phyloP scores from a whole-genome alignment of 192 early-diverging fungal genomes.

The Podila verticillata region DNA sequence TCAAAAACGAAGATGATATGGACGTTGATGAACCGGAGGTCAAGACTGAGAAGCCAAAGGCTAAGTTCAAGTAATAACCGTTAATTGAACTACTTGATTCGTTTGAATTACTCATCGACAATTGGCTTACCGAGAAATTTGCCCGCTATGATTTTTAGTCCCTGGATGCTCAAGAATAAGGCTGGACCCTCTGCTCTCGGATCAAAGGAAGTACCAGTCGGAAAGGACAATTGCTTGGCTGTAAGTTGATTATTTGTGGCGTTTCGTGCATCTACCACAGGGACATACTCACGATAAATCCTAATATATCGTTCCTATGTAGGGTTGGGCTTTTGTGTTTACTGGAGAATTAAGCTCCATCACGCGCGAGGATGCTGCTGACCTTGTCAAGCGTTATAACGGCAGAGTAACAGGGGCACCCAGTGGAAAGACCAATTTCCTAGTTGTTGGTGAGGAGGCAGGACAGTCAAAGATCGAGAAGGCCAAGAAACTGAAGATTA shows the following conservation, averaged over 20 bases:
- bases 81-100: neutral
- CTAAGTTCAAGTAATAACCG: slow-evolving; percentile 40
- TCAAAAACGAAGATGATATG: slow-evolving; percentile 25
- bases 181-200: slow-evolving; percentile 69
- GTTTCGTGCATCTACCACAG: no score
- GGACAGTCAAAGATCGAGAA: slow-evolving; percentile 88
- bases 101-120: no score
- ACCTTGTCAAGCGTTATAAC: slow-evolving; percentile 85
- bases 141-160: neutral
- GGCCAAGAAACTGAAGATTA: slow-evolving; percentile 72
- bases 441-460: slow-evolving; percentile 88
- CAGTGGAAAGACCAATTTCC: slow-evolving; percentile 85
- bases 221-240: slow-evolving; percentile 75
- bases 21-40: slow-evolving; percentile 39
- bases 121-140: no score
- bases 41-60: slow-evolving; percentile 27
- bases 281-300: no score
- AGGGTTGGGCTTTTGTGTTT: slow-evolving; percentile 90
- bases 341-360: slow-evolving; percentile 89
- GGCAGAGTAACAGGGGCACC: slow-evolving; percentile 78
- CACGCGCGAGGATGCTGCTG: slow-evolving; percentile 76
- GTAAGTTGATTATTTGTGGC: slow-evolving; percentile 8
- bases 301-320: no score
- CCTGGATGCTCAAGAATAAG: slow-evolving; percentile 44
- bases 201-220: slow-evolving; percentile 75